phyloP scores from a whole-genome alignment of 768 basidiomycete species.

The Pisolithus orientalis region DNA sequence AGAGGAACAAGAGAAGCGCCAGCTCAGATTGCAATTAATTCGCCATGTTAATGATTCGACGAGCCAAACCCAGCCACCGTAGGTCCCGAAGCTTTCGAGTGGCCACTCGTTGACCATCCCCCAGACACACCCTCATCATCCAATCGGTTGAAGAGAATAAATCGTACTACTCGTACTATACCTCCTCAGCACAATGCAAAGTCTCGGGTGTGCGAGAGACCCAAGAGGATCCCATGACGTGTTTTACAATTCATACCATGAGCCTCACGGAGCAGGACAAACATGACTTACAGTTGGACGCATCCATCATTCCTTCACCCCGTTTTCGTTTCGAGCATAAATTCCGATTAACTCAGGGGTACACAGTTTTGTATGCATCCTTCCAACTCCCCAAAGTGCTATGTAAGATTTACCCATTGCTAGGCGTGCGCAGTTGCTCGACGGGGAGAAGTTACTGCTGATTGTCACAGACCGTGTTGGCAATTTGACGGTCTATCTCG shows the following conservation, averaged over 20 bases:
- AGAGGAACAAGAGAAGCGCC: constrained; percentile 5
- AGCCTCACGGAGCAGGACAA: constrained; percentile 23
- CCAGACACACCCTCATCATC: constrained; percentile 5
- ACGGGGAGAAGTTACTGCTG: constrained; percentile 35
- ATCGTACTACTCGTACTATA: not conserved
- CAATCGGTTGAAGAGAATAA: not conserved
- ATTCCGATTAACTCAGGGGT: constrained; percentile 15
- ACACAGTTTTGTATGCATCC: not conserved
- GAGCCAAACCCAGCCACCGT: constrained; percentile 1
- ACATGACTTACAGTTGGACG: constrained; percentile 21
- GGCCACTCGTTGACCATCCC: not conserved
- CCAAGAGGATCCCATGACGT: constrained; percentile 9
- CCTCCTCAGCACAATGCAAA: not conserved
- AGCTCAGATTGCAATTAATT: constrained; percentile 14
- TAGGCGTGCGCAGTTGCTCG: constrained; percentile 34
- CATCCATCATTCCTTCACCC: constrained; percentile 16
- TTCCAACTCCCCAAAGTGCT: not conserved
- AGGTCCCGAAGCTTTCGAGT: not conserved
- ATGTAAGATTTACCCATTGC: not conserved
- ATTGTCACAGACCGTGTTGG: constrained; percentile 32
- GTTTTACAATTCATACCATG: constrained; percentile 22
- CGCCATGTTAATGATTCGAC: constrained; percentile 13
- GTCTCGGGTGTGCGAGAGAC: constrained; percentile 7
- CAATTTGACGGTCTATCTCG: constrained; percentile 35
- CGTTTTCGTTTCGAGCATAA: constrained; percentile 9